Percentiles rank a stretch among this genome's conserved stretches.
phyloP scores from a whole-genome alignment of 148 eudicot genomes.

The Dysphania ambrosioides region DNA sequence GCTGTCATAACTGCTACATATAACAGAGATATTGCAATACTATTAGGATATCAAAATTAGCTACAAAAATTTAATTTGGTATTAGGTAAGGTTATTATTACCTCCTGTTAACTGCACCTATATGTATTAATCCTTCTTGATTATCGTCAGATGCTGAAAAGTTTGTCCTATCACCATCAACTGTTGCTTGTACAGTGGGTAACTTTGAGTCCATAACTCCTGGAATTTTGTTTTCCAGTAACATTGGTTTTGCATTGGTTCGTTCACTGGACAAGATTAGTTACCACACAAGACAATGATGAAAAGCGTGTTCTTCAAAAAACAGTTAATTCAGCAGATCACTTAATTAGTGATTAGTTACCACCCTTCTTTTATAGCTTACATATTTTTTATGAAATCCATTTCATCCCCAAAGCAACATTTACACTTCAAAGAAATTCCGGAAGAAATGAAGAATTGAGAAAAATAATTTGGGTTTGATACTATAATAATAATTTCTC shows the following conservation, averaged over 20 bases:
- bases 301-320: background rate
- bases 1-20: conserved; percentile 27
- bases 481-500: too few relatives aligned
- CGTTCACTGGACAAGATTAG: conserved; percentile 42
- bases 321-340: background rate
- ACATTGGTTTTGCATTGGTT: conserved; percentile 25
- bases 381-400: too few relatives aligned
- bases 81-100: conserved; percentile 24
- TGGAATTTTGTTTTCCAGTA: conserved; percentile 29
- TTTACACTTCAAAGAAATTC: too few relatives aligned
- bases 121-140: conserved; percentile 17
- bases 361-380: too few relatives aligned
- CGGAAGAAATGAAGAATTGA: too few relatives aligned
- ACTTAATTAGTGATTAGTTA: background rate
- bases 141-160: conserved; percentile 30
- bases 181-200: conserved; percentile 35
- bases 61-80: background rate
- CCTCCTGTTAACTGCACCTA: conserved; percentile 34
- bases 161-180: conserved; percentile 33
- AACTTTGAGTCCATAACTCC: conserved; percentile 30
- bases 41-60: conserved; percentile 1
- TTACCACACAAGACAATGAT: background rate
- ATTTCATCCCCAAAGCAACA: too few relatives aligned
- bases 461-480: too few relatives aligned
- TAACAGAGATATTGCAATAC: conserved; percentile 12